Evolutionary conservation across 2,329 filamentous ascomycete species (phyloP).

Genomic region (Microdochium bolleyi): DNA sequence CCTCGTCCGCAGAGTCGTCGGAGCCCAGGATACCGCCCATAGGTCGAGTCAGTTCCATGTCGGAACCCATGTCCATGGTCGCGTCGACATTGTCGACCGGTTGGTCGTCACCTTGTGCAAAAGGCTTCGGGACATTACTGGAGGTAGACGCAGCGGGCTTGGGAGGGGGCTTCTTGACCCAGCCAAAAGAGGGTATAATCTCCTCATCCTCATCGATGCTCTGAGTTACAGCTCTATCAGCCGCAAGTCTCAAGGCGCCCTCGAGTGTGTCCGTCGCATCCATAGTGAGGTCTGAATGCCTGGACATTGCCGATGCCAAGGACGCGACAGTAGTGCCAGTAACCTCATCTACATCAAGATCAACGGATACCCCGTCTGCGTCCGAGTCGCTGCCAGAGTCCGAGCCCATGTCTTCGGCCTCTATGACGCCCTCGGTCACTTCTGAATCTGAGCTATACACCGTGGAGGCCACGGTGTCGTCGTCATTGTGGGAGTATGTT

Average conservation of each 20-base stretch:
- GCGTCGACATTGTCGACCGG: slow-evolving; percentile 13
- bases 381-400: slow-evolving; percentile 45
- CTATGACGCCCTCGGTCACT: slow-evolving; percentile 43
- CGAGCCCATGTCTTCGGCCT: slow-evolving; percentile 41
- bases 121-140: slow-evolving; percentile 19
- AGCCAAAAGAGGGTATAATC: slow-evolving; percentile 68
- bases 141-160: slow-evolving; percentile 15
- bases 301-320: slow-evolving; percentile 35
- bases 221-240: slow-evolving; percentile 67
- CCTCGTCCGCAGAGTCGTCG: slow-evolving; percentile 28
- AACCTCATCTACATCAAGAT: slow-evolving; percentile 70
- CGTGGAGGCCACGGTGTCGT: slow-evolving; percentile 66
- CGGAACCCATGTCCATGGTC: slow-evolving; percentile 21
- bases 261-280: slow-evolving; percentile 70
- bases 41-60: slow-evolving; percentile 49
- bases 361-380: slow-evolving; percentile 71
- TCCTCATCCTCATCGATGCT: slow-evolving; percentile 60
- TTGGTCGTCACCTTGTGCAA: slow-evolving; percentile 37
- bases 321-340: slow-evolving; percentile 62
- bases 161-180: slow-evolving; percentile 50
- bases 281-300: slow-evolving; percentile 39
- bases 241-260: slow-evolving; percentile 67
- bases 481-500: slow-evolving; percentile 57
- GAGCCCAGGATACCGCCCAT: slow-evolving; percentile 44
- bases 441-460: slow-evolving; percentile 65